A percentile compares a stretch with the other conserved stretches of the same genome.
phyloP scores from a whole-genome alignment of 2,329 filamentous ascomycete species.

The Zymoseptoria pseudotritici region DNA sequence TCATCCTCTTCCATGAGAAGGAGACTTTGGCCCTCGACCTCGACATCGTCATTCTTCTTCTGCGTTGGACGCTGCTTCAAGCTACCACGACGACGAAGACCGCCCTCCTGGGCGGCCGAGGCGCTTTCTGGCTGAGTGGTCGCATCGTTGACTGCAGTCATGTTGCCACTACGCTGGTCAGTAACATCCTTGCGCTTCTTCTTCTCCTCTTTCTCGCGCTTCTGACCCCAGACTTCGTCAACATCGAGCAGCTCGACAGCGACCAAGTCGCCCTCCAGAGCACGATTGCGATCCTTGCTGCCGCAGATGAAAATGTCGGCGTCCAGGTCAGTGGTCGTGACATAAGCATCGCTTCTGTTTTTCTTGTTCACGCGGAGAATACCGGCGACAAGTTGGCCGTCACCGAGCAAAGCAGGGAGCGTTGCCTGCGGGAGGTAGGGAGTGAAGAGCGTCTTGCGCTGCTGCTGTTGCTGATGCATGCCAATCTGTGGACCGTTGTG shows the following conservation, averaged over 20 bases:
- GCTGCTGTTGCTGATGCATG: constrained; percentile 72
- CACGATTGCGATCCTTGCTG: constrained; percentile 96
- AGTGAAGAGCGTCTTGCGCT: constrained; percentile 96
- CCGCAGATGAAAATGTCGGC: constrained; percentile 99
- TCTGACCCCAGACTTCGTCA: constrained; percentile 97
- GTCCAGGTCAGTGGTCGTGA: constrained; percentile 88
- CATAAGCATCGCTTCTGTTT: constrained; percentile 96
- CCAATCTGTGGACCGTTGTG: constrained; percentile 28
- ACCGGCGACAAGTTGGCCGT: constrained; percentile 91
- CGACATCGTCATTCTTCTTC: constrained; percentile 99
- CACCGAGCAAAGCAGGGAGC: constrained; percentile 78
- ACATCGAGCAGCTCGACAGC: constrained; percentile 94
- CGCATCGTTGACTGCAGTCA: constrained; percentile 56
- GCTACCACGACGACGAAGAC: constrained; percentile 86
- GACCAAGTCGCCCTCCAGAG: constrained; percentile 90
- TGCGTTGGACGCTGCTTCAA: constrained; percentile 93
- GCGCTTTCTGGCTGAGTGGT: constrained; percentile 51
- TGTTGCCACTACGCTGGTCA: constrained; percentile 74
- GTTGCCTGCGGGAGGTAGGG: constrained; percentile 94
- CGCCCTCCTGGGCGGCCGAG: constrained; percentile 64
- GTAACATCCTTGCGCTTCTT: constrained; percentile 99
- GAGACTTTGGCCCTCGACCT: constrained; percentile 95
- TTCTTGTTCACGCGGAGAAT: constrained; percentile 99
- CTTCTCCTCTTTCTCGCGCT: constrained; percentile 99
- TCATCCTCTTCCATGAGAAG: constrained; percentile 97